Evolutionary conservation across 2,329 filamentous ascomycete species (phyloP).

Genomic region (Aspergillus sp.): DNA sequence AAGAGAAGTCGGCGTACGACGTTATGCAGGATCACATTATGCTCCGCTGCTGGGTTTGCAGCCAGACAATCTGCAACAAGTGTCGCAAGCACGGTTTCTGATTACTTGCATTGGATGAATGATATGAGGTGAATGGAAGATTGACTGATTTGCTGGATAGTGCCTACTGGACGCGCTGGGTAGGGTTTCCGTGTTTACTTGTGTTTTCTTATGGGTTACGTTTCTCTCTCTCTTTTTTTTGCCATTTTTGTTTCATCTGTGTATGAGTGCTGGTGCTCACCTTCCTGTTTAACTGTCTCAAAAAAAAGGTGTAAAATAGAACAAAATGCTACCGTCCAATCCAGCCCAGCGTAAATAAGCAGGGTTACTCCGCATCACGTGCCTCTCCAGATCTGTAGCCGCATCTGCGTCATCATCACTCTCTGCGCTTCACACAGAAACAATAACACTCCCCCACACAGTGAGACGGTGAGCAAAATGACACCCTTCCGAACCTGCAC

Average conservation of each 20-base stretch:
- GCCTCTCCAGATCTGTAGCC: neutral
- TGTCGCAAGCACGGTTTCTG: too few relatives aligned
- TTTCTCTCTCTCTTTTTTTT: too few relatives aligned
- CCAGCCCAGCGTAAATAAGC: neutral
- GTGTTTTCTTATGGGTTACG: neutral
- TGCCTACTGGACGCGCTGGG: too few relatives aligned
- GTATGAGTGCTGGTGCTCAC: neutral
- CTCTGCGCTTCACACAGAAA: neutral
- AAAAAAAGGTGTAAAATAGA: neutral
- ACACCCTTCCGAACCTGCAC: slow-evolving; percentile 20
- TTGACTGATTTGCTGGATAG: too few relatives aligned
- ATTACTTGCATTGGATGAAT: too few relatives aligned
- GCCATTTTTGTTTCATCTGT: neutral
- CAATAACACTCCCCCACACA: neutral
- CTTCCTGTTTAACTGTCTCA: neutral
- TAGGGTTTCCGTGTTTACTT: neutral
- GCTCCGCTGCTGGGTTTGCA: too few relatives aligned
- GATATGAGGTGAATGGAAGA: too few relatives aligned
- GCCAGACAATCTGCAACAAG: too few relatives aligned
- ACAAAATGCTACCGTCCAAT: neutral
- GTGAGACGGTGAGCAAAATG: neutral
- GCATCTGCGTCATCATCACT: neutral
- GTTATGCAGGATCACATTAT: neutral
- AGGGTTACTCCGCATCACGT: neutral
- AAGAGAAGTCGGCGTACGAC: neutral